These are phyloP conservation scores for Chrysochromulina parva DNA, from an alignment of 78 protist species.

Conservation along the genomic window DNA sequence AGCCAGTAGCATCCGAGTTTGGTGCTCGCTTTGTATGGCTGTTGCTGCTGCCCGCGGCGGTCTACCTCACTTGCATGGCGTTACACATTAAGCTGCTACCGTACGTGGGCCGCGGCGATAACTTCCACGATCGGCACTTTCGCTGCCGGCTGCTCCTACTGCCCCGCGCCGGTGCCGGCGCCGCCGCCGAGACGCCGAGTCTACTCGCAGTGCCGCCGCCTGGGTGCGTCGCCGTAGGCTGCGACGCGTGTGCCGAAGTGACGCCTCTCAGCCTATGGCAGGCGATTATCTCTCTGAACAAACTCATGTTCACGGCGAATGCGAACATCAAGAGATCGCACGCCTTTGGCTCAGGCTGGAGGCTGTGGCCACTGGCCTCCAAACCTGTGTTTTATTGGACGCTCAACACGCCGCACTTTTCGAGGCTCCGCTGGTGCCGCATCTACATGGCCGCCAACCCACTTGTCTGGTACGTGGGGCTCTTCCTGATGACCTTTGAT, in stretches of 20 bases:
- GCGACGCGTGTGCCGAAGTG: background rate
- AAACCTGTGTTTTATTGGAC: background rate
- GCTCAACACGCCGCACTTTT: too few relatives aligned
- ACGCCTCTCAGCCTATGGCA: background rate
- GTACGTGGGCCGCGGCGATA: conserved; percentile 49
- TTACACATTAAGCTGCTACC: conserved; percentile 39
- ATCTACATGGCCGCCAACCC: too few relatives aligned
- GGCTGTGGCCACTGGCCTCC: background rate
- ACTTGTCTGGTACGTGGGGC: too few relatives aligned
- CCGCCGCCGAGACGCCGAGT: background rate
- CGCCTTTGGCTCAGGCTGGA: background rate
- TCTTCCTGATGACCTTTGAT: too few relatives aligned
- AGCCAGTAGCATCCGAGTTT: background rate
- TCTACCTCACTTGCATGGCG: conserved; percentile 17
- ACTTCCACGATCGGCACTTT: conserved; percentile 25
- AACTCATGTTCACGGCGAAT: background rate
- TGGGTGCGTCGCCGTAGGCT: background rate
- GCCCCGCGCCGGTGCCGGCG: background rate
- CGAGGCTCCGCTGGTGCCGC: too few relatives aligned
- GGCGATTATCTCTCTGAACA: background rate
- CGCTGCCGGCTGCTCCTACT: background rate
- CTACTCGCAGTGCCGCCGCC: background rate
- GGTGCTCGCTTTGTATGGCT: conserved; percentile 8
- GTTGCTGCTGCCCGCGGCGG: conserved; percentile 18
- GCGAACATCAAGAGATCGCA: background rate